A percentile compares a stretch with the other conserved stretches of the same genome.
phyloP scores from a whole-genome alignment of 805 yeast genomes.

The Jamesozyma lodderae region DNA sequence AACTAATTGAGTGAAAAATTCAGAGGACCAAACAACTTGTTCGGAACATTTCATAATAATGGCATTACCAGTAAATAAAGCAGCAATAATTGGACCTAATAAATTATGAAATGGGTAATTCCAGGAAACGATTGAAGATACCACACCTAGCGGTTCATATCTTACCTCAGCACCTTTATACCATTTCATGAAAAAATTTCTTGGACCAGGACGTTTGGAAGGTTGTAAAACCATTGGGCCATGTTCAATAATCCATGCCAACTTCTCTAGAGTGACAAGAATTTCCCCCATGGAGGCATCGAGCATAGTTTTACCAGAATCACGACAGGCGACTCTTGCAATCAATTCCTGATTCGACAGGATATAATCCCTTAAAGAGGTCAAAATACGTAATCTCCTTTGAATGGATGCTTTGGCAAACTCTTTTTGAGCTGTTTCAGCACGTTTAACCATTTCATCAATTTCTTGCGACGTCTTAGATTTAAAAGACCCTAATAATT shows the following conservation, averaged over 20 bases:
- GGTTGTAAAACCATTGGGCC: conserved; percentile 68
- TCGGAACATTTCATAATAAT: conserved; percentile 91
- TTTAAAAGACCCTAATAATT: conserved; percentile 62
- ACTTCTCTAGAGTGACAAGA: conserved; percentile 86
- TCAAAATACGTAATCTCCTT: conserved; percentile 60
- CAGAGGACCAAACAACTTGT: conserved; percentile 91
- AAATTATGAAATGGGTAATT: conserved; percentile 94
- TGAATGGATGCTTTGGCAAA: conserved; percentile 42
- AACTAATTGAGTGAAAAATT: conserved; percentile 63
- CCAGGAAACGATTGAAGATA: conserved; percentile 91
- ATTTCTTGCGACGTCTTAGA: conserved; percentile 63
- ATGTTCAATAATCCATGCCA: conserved; percentile 79
- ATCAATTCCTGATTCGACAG: conserved; percentile 75
- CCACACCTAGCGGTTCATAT: conserved; percentile 83
- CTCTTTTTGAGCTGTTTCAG: conserved; percentile 28
- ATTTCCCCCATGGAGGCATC: conserved; percentile 97
- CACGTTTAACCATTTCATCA: conserved; percentile 45
- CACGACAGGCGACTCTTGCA: conserved; percentile 90
- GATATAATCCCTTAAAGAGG: conserved; percentile 63
- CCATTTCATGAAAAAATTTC: conserved; percentile 65
- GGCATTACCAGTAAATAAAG: conserved; percentile 85
- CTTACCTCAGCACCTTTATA: conserved; percentile 90
- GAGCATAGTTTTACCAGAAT: conserved; percentile 89
- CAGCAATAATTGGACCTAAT: conserved; percentile 85
- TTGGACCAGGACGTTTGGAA: conserved; percentile 77